phyloP scores from a whole-genome alignment of 2,329 filamentous ascomycete species.

The Colletotrichum aenigma region DNA sequence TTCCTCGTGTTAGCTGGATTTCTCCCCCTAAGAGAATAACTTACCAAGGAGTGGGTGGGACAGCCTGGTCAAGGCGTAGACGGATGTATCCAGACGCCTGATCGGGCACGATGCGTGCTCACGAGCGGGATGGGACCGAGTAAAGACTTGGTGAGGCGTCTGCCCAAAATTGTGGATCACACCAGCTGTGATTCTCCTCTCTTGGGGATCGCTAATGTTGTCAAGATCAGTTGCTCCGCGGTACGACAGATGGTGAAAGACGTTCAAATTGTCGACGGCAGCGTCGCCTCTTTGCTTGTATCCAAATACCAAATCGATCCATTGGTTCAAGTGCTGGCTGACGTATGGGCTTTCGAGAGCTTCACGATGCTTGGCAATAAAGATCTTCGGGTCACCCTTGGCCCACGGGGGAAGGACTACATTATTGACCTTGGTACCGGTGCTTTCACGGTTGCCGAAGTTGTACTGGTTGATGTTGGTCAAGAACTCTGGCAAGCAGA shows the following conservation, averaged over 20 bases:
- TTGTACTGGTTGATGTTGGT: constrained; percentile 95
- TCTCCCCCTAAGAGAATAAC: constrained; percentile 1
- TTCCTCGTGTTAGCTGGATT: not conserved
- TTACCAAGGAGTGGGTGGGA: constrained; percentile 77
- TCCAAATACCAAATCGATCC: constrained; percentile 96
- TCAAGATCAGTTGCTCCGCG: constrained; percentile 93
- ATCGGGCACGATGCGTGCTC: constrained; percentile 70
- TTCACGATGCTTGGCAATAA: constrained; percentile 94
- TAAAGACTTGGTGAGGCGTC: constrained; percentile 94
- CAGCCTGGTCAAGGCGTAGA: constrained; percentile 76
- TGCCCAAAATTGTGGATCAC: constrained; percentile 99
- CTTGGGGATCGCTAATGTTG: constrained; percentile 84
- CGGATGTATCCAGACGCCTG: constrained; percentile 77
- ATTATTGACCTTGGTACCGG: constrained; percentile 78
- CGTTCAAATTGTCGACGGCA: constrained; percentile 88
- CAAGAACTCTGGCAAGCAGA: constrained; percentile 93
- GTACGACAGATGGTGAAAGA: constrained; percentile 96
- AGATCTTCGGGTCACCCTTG: constrained; percentile 93
- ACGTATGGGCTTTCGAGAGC: constrained; percentile 93
- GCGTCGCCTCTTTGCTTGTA: constrained; percentile 93
- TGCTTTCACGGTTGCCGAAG: constrained; percentile 86
- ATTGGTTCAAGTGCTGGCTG: constrained; percentile 85
- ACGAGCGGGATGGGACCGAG: constrained; percentile 76
- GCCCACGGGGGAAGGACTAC: constrained; percentile 95
- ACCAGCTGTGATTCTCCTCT: constrained; percentile 86